Conservation (phyloP, 495 filamentous ascomycete genomes). For the Hypomontagnella submonticulosa region DNA sequence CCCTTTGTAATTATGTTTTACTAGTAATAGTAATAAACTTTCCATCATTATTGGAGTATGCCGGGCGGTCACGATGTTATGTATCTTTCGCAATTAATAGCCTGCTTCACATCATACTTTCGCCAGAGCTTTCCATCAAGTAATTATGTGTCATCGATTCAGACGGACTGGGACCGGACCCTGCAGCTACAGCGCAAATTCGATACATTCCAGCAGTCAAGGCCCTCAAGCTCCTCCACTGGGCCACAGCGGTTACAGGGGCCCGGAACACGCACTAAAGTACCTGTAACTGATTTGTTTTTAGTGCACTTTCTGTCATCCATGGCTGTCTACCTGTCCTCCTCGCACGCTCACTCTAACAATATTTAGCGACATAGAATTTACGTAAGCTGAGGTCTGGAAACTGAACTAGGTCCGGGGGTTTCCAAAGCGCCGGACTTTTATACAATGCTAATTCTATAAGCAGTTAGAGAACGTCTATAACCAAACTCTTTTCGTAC, state of each 20-base stretch:
- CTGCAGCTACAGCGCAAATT: slow-evolving; percentile 26
- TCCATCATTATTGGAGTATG: slow-evolving; percentile 36
- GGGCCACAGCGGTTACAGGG: slow-evolving; percentile 18
- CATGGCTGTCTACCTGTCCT: not conserved
- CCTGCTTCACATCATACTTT: slow-evolving; percentile 40
- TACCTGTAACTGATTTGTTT: slow-evolving; percentile 33
- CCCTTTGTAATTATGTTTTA: slow-evolving; percentile 27
- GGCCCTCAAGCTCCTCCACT: slow-evolving; percentile 37
- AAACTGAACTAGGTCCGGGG: slow-evolving; percentile 7
- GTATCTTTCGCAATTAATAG: slow-evolving; percentile 39
- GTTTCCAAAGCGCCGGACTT: not conserved
- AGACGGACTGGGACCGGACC: slow-evolving; percentile 27
- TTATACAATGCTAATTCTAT: not conserved
- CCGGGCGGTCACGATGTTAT: slow-evolving; percentile 33
- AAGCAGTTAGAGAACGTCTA: too few species aligned
- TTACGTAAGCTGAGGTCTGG: slow-evolving; percentile 34
- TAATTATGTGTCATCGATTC: slow-evolving; percentile 64
- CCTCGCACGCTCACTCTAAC: slow-evolving; percentile 3
- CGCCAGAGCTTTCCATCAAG: slow-evolving; percentile 56
- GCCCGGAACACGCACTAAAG: slow-evolving; percentile 21
- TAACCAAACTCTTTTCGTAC: too few species aligned
- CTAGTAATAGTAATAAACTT: slow-evolving; percentile 32
- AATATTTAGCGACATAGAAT: slow-evolving; percentile 11
- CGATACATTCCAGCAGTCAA: slow-evolving; percentile 23
- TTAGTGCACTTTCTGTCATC: slow-evolving; percentile 2